Evolutionary conservation across 768 basidiomycete genomes (phyloP), one percentile per base, ranked within the genome.

Genomic region (Leucocoprinus leucothites): DNA sequence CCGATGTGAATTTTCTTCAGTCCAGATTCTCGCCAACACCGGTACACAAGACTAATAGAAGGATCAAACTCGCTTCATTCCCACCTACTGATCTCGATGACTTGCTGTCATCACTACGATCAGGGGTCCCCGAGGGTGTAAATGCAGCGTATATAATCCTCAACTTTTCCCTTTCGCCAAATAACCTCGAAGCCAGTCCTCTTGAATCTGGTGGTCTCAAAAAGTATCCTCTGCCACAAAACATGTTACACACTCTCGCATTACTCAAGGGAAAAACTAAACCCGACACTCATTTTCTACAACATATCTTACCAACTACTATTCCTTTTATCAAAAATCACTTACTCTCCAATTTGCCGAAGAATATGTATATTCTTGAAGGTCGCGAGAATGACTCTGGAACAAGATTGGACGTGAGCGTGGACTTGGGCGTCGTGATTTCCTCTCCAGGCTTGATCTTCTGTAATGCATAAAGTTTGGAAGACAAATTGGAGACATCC

Each of bases 321-420:
- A 35, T 61, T 9, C 53, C 28, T 2, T 87, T 84, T 62, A 76
- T 84, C 25, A 60, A 59, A 1, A 21, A 56, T 0, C 67, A 76
- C 11, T 71, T 90, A 1, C 40, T 60, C 8, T 36, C 60, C 74
- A 71, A 0, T 61, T 57, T 13, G 58, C 62, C 8, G 64, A 86
- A 0, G 82, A 82, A 58, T 69, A 84, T 19, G 77, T 76, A 21
- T 85, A 84, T 58, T 75, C 75, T 55, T 13, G 46, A 48, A 28
- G 53, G 53, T 6, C 41, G 46, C 22, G 36, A 24, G 18, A 41
- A 41, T 22, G 46, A 55, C 13, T 24, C 46, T 14, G 46, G 53
- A 25, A 74, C 73, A 0, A 87, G 87, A 8, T 80, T 79, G 26
- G 87, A 92, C 60, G 11, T 11, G 31, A 31, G 31, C 31, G 31